Evolutionary conservation across 306 rosid species (phyloP).

Genomic region (Prunus fruticosa): DNA sequence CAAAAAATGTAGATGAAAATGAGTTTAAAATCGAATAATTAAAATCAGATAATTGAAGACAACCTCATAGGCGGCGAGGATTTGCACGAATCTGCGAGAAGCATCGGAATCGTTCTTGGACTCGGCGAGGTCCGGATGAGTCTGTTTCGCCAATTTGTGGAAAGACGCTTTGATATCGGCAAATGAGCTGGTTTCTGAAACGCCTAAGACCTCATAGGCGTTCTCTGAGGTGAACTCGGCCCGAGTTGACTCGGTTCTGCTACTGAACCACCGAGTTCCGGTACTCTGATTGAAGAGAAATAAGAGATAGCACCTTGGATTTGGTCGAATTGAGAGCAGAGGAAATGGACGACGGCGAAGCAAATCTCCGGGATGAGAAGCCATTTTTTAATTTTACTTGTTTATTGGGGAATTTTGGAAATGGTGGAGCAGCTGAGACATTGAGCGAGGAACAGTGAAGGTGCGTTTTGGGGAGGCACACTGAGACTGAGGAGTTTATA

Average conservation of each 20-base stretch:
- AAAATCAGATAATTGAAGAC: not conserved
- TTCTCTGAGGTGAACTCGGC: slow-evolving; percentile 48
- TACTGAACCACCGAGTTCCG: slow-evolving; percentile 40
- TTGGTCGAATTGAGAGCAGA: slow-evolving; percentile 9
- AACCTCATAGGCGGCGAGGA: slow-evolving; percentile 95
- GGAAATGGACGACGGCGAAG: slow-evolving; percentile 25
- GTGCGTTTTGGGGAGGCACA: not conserved
- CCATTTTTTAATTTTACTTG: slow-evolving; percentile 15
- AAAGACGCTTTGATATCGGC: slow-evolving; percentile 82
- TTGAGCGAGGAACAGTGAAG: not conserved
- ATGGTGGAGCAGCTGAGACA: not conserved
- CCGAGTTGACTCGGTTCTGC: slow-evolving; percentile 47
- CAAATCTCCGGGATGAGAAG: slow-evolving; percentile 14
- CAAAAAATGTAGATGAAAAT: not conserved
- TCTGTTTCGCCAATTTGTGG: slow-evolving; percentile 87
- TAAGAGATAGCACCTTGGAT: slow-evolving; percentile 21
- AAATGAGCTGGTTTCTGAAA: slow-evolving; percentile 67
- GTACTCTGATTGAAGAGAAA: slow-evolving; percentile 19
- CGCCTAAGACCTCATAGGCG: slow-evolving; percentile 81
- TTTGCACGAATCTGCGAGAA: slow-evolving; percentile 76
- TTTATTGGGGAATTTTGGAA: not conserved
- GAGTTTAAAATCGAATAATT: not conserved
- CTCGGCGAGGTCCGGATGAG: slow-evolving; percentile 91
- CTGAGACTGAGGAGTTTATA: not conserved
- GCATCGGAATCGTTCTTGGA: slow-evolving; percentile 52